phyloP scores from a whole-genome alignment of 129 eudicot genomes.

The Ambrosia artemisiifolia region DNA sequence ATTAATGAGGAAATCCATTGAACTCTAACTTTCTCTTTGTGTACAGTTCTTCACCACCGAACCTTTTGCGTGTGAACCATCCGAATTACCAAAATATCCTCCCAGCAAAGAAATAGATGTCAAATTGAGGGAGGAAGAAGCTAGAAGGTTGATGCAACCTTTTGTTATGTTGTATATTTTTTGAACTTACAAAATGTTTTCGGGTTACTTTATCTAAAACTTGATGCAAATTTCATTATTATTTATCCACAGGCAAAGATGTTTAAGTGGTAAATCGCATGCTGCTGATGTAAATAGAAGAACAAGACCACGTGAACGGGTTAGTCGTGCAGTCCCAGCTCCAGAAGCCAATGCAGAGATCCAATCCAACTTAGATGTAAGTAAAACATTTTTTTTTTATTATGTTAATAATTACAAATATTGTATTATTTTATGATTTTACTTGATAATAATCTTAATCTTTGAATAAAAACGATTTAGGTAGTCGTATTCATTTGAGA shows the following conservation, averaged over 20 bases:
- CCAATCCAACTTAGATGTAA: constrained; percentile 66
- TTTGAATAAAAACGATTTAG: not conserved
- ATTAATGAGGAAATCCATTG: too few species aligned
- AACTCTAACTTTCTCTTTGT: constrained; percentile 11
- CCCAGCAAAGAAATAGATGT: constrained; percentile 90
- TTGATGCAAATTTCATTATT: constrained; percentile 13
- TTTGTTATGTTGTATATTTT: not conserved
- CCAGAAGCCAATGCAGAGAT: constrained; percentile 81
- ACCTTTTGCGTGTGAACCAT: constrained; percentile 79
- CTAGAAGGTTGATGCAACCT: constrained; percentile 91
- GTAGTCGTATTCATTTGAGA: not conserved
- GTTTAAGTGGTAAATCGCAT: constrained; percentile 48
- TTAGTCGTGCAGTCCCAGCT: constrained; percentile 52
- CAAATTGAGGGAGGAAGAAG: constrained; percentile 77
- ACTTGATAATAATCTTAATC: not conserved
- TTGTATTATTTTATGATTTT: not conserved
- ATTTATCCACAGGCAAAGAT: constrained; percentile 51
- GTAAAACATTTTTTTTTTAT: constrained; percentile 11
- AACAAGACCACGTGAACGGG: constrained; percentile 49
- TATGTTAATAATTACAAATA: not conserved
- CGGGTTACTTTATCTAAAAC: not conserved
- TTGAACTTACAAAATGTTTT: constrained; percentile 18
- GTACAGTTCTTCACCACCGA: constrained; percentile 69
- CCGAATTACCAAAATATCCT: constrained; percentile 77
- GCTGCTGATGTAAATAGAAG: constrained; percentile 52